phyloP scores from a whole-genome alignment of 2,329 filamentous ascomycete genomes.

The Fulvia fulva region DNA sequence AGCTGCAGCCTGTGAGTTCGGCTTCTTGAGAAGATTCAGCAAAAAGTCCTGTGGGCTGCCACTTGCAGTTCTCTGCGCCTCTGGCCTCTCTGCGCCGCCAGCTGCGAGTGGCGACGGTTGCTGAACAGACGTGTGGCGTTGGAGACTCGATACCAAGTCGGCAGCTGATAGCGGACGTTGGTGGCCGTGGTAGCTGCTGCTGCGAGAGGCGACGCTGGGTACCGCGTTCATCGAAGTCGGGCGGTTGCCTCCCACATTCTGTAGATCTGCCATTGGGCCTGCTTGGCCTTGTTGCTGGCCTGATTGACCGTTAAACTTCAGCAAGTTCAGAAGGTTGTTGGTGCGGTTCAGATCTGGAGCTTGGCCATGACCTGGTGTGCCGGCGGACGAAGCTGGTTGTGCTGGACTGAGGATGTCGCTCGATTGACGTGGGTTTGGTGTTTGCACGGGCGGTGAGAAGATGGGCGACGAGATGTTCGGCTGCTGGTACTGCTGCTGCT shows the following conservation, averaged over 20 bases:
- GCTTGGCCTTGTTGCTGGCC: slow-evolving; percentile 23
- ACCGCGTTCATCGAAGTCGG: slow-evolving; percentile 17
- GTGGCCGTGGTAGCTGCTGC: slow-evolving; percentile 9
- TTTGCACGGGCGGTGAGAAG: slow-evolving; percentile 52
- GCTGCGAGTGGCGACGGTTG: slow-evolving; percentile 30
- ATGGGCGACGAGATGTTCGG: slow-evolving; percentile 57
- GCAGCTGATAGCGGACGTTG: slow-evolving; percentile 47
- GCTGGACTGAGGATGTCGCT: slow-evolving; percentile 59
- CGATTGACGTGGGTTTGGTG: slow-evolving; percentile 53
- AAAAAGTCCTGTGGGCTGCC: slow-evolving; percentile 66
- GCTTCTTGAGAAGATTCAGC: slow-evolving; percentile 77
- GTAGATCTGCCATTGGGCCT: slow-evolving; percentile 37
- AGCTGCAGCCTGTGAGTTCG: slow-evolving; percentile 34
- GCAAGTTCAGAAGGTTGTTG: slow-evolving; percentile 57
- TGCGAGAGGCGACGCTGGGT: slow-evolving; percentile 15
- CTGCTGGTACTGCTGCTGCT: slow-evolving; percentile 43
- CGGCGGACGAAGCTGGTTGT: slow-evolving; percentile 38
- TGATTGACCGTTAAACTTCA: slow-evolving; percentile 58
- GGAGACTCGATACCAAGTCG: slow-evolving; percentile 55
- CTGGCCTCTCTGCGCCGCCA: slow-evolving; percentile 21
- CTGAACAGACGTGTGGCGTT: slow-evolving; percentile 43
- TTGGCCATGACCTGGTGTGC: slow-evolving; percentile 34
- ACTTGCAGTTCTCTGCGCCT: slow-evolving; percentile 26
- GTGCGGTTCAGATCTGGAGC: slow-evolving; percentile 34
- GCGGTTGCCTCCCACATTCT: slow-evolving; percentile 27